Evolutionary conservation across 129 eudicot genomes (phyloP), one percentile per base, ranked within the genome.

Genomic region (Tanacetum coccineum): DNA sequence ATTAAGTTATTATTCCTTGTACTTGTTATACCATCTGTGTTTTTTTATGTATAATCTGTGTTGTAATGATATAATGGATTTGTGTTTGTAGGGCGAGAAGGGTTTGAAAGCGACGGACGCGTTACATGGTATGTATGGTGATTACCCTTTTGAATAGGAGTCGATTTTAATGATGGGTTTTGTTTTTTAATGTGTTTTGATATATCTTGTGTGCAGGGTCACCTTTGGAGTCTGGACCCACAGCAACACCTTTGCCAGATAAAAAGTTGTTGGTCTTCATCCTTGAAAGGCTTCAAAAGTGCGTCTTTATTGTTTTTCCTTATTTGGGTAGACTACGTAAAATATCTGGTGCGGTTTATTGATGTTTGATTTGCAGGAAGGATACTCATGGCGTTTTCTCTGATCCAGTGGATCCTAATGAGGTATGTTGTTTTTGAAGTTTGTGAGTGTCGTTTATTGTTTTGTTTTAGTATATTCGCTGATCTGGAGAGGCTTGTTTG

Each of bases 211-310:
- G 83, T 87, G 76, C 86, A 94, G 99, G 81, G 81, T 79, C 95
- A 47, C 85, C 81, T 61, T 70, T 81, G 69, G 95, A 81, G 78
- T 78, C 83, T 72, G 99, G 97, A 53, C 97, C 93, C 90, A 77
- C 88, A 58, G 77, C 88, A 62, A 80, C 95, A 58, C 90, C 95
- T 79, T 84, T 89, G 95, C 96, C 95, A 75, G 96, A 93, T 74
- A 86, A 81, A 93, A 89, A 84, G 87, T 74, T 86, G 83, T 72
- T 93, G 86, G 70, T 88, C 56, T 84, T 89, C 88, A 84, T 93
- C 73, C 96, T 93, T 82, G 95, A 89, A 75, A 93, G 91, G 72
- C 96, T 93, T 75, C 99, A 93, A 84, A 88, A 89, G 99, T 93
- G 70, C 28, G 93, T 78, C 47, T 45, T 49, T 57, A 28, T 72